These are phyloP conservation scores for Deuterostichococcus epilithicus DNA, from an alignment of 139 green algal species.

Conservation along the genomic window DNA sequence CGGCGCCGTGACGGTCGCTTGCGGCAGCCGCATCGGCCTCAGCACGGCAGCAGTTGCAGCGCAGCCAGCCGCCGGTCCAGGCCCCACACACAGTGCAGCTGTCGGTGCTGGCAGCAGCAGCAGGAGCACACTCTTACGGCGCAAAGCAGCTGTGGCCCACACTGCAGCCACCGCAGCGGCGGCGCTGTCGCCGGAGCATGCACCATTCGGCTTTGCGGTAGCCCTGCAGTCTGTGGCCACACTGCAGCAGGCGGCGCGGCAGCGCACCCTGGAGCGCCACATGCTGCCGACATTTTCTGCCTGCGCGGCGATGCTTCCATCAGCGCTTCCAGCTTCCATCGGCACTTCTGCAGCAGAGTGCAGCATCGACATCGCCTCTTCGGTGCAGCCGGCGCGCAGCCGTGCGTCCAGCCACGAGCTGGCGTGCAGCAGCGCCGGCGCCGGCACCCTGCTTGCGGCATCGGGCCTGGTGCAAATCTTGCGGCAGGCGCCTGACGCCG, in stretches of 20 bases:
- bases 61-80: too few species aligned
- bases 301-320: background rate
- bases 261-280: background rate
- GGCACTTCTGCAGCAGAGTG: background rate
- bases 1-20: background rate
- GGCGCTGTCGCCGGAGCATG: background rate
- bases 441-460: background rate
- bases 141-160: background rate
- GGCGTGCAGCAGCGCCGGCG: background rate
- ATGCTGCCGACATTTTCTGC: background rate
- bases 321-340: background rate
- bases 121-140: background rate
- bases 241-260: background rate
- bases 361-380: too few species aligned
- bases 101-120: background rate
- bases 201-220: background rate
- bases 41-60: background rate
- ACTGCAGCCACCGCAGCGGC: background rate
- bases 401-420: background rate
- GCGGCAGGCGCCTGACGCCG: background rate
- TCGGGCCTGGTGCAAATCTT: constrained; percentile 6
- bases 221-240: background rate
- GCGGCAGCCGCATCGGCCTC: background rate
- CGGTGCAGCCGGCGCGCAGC: background rate
- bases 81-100: too few species aligned